Base-by-base conservation (phyloP, 1,139 yeast genomes). In the Diutina pseudorugosa region DNA sequence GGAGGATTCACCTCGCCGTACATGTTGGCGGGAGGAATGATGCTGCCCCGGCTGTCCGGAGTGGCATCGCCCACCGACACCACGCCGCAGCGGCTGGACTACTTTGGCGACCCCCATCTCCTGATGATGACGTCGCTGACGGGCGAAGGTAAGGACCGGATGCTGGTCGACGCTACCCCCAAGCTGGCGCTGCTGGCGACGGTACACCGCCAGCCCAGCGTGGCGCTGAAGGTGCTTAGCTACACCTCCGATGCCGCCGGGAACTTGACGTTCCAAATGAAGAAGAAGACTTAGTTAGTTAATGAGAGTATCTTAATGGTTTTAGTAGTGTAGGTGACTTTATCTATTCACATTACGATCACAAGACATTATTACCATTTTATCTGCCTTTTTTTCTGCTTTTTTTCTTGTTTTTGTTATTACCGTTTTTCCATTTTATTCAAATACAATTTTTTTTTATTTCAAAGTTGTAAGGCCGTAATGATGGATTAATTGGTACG, bases 1-100 rank as follows among this genome's bases (percentile, higher is more conserved):
- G 47, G 56, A 47, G 85, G 85, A 0, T 77, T 82, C 63, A 75
- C 81, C 0, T 79, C 85, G 1, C 85, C 87, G 2, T 82, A 79
- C 57, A 67, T 80, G 51, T 64, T 80, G 54, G 83, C 85, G 0
- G 73, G 83, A 0, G 85, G 84, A 0, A 56, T 76, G 51, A 63
- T 74, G 47, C 75, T 84, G 4, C 80, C 82, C 3, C 74, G 71
- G 56, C 71, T 65, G 59, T 69, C 30, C 4, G 33, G 45, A 12
- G 16, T 43, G 16, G 19, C 25, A 7, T 43, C 47, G 12, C 47
- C 47, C 33, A 16, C 14, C 4, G 49, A 45, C n/a, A 14, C 42
- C 11, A n/a, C 20, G 6, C 41, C 41, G 16, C 30, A 23, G 6
- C 27, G 33, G 12, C 18, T 18, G 42, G 49, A 45, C 30, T 45